Evolutionary conservation across 2,329 filamentous ascomycete species (phyloP), one percentile per base, ranked within the genome.

Genomic region (Erysiphe pulchra): DNA sequence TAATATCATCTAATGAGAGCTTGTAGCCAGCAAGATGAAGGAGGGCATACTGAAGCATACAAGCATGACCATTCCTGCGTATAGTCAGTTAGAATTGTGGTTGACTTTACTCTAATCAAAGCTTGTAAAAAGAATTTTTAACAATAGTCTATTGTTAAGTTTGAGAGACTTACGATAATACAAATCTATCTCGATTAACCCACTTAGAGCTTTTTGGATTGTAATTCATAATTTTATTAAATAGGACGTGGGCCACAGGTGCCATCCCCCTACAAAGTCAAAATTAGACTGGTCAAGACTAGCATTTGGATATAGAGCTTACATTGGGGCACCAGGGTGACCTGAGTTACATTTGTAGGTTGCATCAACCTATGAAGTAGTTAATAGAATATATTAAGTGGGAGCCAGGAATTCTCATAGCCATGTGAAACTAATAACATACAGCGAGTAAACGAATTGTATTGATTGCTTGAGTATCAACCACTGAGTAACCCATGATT

Each of bases 221-320:
- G 75, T 94, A 98, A 64, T 69, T 92, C 84, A 98, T 84, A 73
- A 94, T 92, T 66, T 90, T 92, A 76, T 93, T 92, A 71, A 83
- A 98, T 53, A 98, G 76, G 59, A 95, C 84, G 73, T 95, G 90
- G 64, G 90, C 79, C 60, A 86, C 77, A 51, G 90, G 87, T 60
- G 90, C 90, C 83, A 95, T 75, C 62, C 74, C 74, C 73, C 73
- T 77, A 50, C 16, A 51, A 17, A 43, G 8, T 9, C 8, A 8
- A 14, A 34, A 2, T 34, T 34, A 34, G n/a, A 11, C n/a, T 34
- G n/a, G 9, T 13, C 12, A 11, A 34, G 33, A 9, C n/a, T 14
- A 5, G 33, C 12, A 34, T 34, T 34, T 5, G 12, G 33, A 13
- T 2, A 3, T 13, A 34, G n/a, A 32, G 55, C 73, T 61, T 75